A percentile compares a stretch with the other conserved stretches of the same genome.
Evolutionary conservation across 2,329 filamentous ascomycete species (phyloP).

Genomic region (Trichoderma atroviride): DNA sequence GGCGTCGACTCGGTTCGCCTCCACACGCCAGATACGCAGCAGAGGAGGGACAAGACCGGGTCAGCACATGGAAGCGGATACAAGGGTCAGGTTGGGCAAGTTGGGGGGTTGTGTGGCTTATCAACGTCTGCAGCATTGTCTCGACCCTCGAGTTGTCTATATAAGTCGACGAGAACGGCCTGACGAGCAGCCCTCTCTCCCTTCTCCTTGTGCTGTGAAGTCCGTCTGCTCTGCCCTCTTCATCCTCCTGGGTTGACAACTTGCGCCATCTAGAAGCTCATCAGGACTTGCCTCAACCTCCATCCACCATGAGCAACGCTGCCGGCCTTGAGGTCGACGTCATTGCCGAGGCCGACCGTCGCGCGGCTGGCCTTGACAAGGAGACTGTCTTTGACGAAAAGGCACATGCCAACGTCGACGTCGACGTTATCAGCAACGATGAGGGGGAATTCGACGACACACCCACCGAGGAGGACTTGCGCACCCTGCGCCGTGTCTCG

Average conservation of each 20-base stretch:
- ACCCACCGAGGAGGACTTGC: conserved; percentile 64
- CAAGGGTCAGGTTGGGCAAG: neutral
- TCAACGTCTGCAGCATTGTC: neutral
- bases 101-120: conserved; percentile 1
- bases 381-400: conserved; percentile 31
- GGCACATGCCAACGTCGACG: conserved; percentile 30
- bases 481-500: conserved; percentile 63
- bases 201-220: conserved; percentile 26
- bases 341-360: conserved; percentile 40
- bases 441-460: conserved; percentile 41
- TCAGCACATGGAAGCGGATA: conserved; percentile 7
- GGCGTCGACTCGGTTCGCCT: conserved; percentile 6
- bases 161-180: conserved; percentile 14
- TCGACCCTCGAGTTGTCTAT: conserved; percentile 3
- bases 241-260: conserved; percentile 15
- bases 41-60: neutral
- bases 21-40: conserved; percentile 2
- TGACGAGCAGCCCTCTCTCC: neutral
- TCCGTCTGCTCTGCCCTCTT: conserved; percentile 7
- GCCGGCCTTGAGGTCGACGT: conserved; percentile 42
- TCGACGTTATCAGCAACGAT: conserved; percentile 30
- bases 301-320: conserved; percentile 40
- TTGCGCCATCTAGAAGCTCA: conserved; percentile 9
- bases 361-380: conserved; percentile 32
- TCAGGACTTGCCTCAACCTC: neutral